These are phyloP conservation scores for Cercophora newfieldiana DNA, from an alignment of 495 filamentous ascomycete genomes.

Conservation along the genomic window DNA sequence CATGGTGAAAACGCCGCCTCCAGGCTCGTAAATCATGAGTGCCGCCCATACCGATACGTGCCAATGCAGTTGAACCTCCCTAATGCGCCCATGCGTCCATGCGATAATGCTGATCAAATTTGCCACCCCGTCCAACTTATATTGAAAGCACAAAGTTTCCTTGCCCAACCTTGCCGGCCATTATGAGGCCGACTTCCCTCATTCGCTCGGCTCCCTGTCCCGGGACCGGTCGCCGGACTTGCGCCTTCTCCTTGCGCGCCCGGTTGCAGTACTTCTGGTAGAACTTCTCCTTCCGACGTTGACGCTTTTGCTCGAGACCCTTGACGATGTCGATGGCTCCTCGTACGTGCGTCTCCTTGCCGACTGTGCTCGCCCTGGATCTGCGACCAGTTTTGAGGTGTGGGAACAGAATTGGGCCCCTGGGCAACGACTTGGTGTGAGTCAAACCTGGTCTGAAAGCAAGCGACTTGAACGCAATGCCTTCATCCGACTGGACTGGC, in stretches of 20 bases:
- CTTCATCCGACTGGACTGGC: constrained; percentile 36
- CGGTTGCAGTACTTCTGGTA: constrained; percentile 70
- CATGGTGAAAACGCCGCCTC: constrained; percentile 5
- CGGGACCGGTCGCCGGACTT: constrained; percentile 56
- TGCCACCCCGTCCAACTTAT: constrained; percentile 47
- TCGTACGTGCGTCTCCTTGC: constrained; percentile 57
- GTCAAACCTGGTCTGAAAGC: constrained; percentile 62
- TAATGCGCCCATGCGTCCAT: constrained; percentile 19
- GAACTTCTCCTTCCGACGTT: constrained; percentile 86
- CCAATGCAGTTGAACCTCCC: constrained; percentile 18
- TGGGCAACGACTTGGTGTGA: constrained; percentile 77
- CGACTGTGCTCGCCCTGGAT: constrained; percentile 27
- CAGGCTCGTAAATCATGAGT: constrained; percentile 34
- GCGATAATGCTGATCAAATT: constrained; percentile 34
- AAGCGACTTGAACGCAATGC: constrained; percentile 56
- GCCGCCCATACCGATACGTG: constrained; percentile 21
- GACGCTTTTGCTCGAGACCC: constrained; percentile 89
- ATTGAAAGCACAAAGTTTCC: constrained; percentile 81
- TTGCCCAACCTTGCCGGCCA: constrained; percentile 74
- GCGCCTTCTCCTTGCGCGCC: constrained; percentile 51
- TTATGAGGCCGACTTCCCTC: constrained; percentile 86
- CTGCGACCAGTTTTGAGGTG: constrained; percentile 37
- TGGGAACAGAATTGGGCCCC: constrained; percentile 69
- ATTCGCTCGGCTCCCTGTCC: constrained; percentile 92
- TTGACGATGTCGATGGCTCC: constrained; percentile 97